A percentile compares a stretch with the other conserved stretches of the same genome.
Evolutionary conservation across 805 yeast species (phyloP).

Genomic region (Candida adriatica): DNA sequence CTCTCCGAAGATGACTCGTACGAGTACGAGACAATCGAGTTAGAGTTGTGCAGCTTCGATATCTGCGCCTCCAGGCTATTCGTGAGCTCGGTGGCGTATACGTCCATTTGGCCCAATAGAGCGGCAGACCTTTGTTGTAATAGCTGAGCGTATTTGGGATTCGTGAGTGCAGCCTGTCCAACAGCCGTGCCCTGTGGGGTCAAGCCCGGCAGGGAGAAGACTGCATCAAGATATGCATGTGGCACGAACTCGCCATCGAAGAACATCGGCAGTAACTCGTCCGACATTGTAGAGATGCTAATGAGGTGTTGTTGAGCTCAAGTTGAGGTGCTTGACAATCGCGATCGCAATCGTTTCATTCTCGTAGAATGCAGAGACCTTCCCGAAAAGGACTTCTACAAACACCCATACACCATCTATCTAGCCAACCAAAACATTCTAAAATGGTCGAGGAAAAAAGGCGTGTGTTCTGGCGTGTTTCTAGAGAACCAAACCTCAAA

Average conservation of each 20-base stretch:
- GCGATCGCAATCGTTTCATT: no score
- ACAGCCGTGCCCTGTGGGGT: constrained; percentile 20
- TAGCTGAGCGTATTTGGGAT: constrained; percentile 27
- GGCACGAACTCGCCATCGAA: constrained; percentile 63
- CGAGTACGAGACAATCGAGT: constrained; percentile 42
- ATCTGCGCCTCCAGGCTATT: constrained; percentile 46
- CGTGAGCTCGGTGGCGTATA: constrained; percentile 52
- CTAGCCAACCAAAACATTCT: constrained; percentile 14
- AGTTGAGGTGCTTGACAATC: no score
- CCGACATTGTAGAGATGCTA: constrained; percentile 12
- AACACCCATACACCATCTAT: constrained; percentile 7
- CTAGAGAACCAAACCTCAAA: not conserved
- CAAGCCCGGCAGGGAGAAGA: constrained; percentile 28
- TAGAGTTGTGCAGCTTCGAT: constrained; percentile 39
- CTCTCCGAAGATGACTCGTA: constrained; percentile 21
- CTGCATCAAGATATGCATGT: constrained; percentile 56
- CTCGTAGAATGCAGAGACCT: no score
- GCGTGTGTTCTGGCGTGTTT: constrained; percentile 1
- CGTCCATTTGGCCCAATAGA: constrained; percentile 54
- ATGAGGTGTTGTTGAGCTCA: no score
- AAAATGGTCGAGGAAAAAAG: constrained; percentile 7
- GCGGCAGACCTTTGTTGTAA: constrained; percentile 43
- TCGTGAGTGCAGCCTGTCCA: constrained; percentile 17
- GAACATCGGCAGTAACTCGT: constrained; percentile 54
- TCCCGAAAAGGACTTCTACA: not conserved